Percentiles rank a stretch among this genome's conserved stretches.
phyloP scores from a whole-genome alignment of 495 filamentous ascomycete genomes.

The Neurospora sublineolata region DNA sequence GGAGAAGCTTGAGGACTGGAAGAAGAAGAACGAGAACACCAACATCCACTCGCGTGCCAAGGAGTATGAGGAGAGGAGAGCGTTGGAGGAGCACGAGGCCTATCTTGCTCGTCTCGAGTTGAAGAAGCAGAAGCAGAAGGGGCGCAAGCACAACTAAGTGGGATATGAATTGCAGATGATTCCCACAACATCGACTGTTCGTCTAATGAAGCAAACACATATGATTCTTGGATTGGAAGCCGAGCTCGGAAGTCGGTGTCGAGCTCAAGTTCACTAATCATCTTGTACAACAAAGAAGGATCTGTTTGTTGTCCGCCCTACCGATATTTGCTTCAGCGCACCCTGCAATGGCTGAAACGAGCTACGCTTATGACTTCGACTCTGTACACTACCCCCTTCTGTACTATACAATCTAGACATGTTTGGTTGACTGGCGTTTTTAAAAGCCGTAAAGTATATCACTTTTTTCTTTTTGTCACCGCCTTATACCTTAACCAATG shows the following conservation, averaged over 20 bases:
- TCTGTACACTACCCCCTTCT: not conserved
- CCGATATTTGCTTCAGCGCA: not conserved
- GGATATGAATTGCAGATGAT: not conserved
- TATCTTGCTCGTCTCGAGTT: conserved; percentile 19
- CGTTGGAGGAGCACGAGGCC: conserved; percentile 32
- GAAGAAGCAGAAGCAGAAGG: conserved; percentile 9
- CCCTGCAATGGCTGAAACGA: not conserved
- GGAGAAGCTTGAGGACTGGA: conserved; percentile 25
- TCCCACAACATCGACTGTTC: not conserved
- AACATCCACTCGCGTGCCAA: conserved; percentile 20
- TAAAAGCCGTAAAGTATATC: not conserved
- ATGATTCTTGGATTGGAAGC: not conserved
- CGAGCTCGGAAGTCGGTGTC: not conserved
- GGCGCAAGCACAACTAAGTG: not conserved
- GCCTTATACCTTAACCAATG: not conserved
- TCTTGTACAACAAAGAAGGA: not conserved
- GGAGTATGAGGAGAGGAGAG: conserved; percentile 37
- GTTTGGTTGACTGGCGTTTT: not conserved
- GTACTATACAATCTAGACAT: not conserved
- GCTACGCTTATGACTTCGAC: not conserved
- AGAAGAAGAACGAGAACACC: conserved; percentile 9
- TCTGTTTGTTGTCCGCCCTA: not conserved
- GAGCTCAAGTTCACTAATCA: not conserved
- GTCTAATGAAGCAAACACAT: not conserved
- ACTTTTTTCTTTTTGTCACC: not conserved